phyloP scores from a whole-genome alignment of 441 rosid genomes.

The Euphorbia celastroides region DNA sequence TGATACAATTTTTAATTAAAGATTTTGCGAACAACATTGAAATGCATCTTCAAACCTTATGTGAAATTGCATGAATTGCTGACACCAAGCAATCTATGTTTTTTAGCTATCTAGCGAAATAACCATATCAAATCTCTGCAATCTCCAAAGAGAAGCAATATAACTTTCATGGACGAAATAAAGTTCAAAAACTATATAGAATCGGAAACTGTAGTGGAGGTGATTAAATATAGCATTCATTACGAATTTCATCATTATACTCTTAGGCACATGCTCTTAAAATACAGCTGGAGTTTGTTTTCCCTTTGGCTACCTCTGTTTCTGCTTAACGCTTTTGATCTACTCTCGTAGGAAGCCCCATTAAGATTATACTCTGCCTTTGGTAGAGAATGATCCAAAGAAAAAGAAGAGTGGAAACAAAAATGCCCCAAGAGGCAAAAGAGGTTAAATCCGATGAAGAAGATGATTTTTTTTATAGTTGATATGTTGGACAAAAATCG shows the following conservation, averaged over 20 bases:
- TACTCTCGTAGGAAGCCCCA: constrained; percentile 9
- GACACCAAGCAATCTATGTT: background rate
- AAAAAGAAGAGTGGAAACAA: constrained; percentile 20
- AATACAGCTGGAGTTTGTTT: background rate
- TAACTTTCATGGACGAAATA: background rate
- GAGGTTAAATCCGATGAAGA: background rate
- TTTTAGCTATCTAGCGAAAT: background rate
- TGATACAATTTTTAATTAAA: background rate
- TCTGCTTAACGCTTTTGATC: background rate
- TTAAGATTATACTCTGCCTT: constrained; percentile 1
- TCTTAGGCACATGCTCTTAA: background rate
- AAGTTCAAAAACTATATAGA: background rate
- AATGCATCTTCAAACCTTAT: background rate
- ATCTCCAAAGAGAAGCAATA: background rate
- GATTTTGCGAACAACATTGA: background rate
- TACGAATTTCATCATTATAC: background rate
- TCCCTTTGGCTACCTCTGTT: background rate
- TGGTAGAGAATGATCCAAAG: constrained; percentile 7
- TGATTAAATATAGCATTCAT: background rate
- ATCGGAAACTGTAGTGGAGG: background rate
- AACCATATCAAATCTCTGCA: background rate
- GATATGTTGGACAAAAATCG: background rate
- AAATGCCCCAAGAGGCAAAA: constrained; percentile 8
- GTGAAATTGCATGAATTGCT: background rate
- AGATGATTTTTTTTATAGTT: constrained; percentile 18